Conservation (phyloP, 139 green algal genomes). For the Nannochloris sp. region DNA sequence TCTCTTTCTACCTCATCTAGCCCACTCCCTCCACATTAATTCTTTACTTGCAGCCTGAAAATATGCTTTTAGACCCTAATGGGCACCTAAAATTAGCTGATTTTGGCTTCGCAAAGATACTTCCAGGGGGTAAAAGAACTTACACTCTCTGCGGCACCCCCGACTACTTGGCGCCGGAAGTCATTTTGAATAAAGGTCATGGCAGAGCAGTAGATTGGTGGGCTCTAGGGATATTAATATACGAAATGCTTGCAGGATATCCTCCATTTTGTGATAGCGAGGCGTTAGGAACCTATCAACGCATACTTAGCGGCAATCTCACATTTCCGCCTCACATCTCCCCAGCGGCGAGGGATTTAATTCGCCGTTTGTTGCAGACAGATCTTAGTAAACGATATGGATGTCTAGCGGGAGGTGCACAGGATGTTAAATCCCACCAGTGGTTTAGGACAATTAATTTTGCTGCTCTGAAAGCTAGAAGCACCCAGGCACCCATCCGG, state of each 20-base stretch:
- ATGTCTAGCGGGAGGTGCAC: constrained; percentile 28
- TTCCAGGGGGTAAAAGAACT: constrained; percentile 11
- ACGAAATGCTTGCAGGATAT: constrained; percentile 74
- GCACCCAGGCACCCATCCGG: constrained; percentile 34
- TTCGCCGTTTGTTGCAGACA: constrained; percentile 27
- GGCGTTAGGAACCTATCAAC: constrained; percentile 46
- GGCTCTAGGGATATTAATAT: constrained; percentile 78
- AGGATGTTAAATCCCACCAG: constrained; percentile 52
- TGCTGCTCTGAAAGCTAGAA: neutral
- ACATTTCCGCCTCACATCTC: constrained; percentile 32
- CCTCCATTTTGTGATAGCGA: constrained; percentile 72
- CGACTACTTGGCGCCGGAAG: constrained; percentile 75
- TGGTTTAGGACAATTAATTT: constrained; percentile 59
- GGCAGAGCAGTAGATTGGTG: constrained; percentile 72
- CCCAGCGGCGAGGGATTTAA: constrained; percentile 31
- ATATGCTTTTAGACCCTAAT: constrained; percentile 56
- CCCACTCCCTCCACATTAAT: neutral
- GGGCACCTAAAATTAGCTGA: constrained; percentile 70
- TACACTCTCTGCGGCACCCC: constrained; percentile 62
- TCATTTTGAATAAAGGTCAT: constrained; percentile 68
- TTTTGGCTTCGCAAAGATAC: constrained; percentile 73
- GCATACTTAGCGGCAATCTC: constrained; percentile 29
- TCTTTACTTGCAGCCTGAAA: constrained; percentile 54
- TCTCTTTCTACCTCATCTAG: neutral
- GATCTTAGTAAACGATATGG: constrained; percentile 37